A percentile compares a stretch with the other conserved stretches of the same genome.
These are phyloP conservation scores for Zoysia pacifica DNA, from an alignment of 176 grass and related monocot species.

Conservation along the genomic window DNA sequence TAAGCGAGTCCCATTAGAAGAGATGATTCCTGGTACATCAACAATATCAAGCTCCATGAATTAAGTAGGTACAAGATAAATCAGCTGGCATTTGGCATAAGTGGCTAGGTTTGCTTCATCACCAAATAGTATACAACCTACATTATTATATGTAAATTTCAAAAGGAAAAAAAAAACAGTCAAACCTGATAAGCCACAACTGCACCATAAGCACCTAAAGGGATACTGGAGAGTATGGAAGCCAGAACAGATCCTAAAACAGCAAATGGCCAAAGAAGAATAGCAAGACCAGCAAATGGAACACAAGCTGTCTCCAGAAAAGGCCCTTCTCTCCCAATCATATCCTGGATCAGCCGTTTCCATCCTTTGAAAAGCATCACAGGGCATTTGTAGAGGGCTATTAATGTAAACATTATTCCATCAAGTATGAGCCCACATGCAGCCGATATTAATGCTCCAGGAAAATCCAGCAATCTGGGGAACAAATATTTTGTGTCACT, in stretches of 20 bases:
- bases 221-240: constrained; percentile 76
- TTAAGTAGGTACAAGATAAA: background rate
- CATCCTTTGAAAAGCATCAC: constrained; percentile 99
- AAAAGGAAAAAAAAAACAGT: background rate
- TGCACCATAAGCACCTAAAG: constrained; percentile 81
- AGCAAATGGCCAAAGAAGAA: constrained; percentile 94
- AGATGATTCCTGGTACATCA: constrained; percentile 73
- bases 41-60: constrained; percentile 35
- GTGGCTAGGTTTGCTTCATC: background rate
- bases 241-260: constrained; percentile 73
- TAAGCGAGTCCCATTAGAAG: constrained; percentile 71
- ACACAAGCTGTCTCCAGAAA: constrained; percentile 97
- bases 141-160: background rate
- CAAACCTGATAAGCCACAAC: constrained; percentile 90
- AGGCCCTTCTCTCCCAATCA: constrained; percentile 89
- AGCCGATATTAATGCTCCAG: constrained; percentile 60
- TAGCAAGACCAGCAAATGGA: constrained; percentile 92
- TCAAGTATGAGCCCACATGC: constrained; percentile 67
- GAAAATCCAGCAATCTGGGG: constrained; percentile 73
- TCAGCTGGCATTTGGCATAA: constrained; percentile 8
- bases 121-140: background rate
- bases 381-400: constrained; percentile 83
- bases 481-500: constrained; percentile 2
- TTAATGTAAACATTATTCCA: constrained; percentile 67
- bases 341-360: constrained; percentile 79